phyloP scores from a whole-genome alignment of 257 asterid species.

The Solanum habrochaites region DNA sequence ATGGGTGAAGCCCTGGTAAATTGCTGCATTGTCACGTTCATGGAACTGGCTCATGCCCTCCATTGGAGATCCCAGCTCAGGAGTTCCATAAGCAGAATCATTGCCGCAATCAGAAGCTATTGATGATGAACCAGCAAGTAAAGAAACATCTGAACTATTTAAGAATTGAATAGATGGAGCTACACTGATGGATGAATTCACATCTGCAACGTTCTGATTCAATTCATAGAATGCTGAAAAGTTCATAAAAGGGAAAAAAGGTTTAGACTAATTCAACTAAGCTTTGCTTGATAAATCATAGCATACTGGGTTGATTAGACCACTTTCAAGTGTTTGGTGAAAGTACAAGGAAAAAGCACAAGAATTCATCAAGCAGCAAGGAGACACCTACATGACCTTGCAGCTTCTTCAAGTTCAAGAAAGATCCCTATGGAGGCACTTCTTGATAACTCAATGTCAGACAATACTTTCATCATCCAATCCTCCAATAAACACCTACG shows the following conservation, averaged over 20 bases:
- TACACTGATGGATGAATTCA: conserved; percentile 15
- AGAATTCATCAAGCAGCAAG: neutral
- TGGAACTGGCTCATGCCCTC: neutral
- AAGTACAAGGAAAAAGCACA: neutral
- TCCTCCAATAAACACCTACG: conserved; percentile 64
- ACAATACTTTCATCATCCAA: conserved; percentile 55
- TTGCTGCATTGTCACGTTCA: conserved; percentile 12
- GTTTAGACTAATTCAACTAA: neutral
- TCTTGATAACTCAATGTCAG: conserved; percentile 63
- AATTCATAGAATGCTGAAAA: conserved; percentile 49
- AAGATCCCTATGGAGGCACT: conserved; percentile 53
- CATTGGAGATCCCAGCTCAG: conserved; percentile 22
- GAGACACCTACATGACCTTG: conserved; percentile 56
- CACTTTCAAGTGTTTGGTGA: neutral
- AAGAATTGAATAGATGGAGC: conserved; percentile 20
- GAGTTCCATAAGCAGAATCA: conserved; percentile 24
- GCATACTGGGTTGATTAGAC: neutral
- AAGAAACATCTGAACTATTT: conserved; percentile 20
- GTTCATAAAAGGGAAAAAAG: neutral
- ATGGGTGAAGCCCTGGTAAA: conserved; percentile 4
- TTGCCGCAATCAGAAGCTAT: conserved; percentile 14
- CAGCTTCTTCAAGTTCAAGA: conserved; percentile 82
- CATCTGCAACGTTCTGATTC: conserved; percentile 17
- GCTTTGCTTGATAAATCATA: neutral
- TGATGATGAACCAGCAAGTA: conserved; percentile 18